Percentiles rank a stretch among this genome's conserved stretches.
Conservation (phyloP, 768 basidiomycete genomes). For the Serendipita sp. region DNA sequence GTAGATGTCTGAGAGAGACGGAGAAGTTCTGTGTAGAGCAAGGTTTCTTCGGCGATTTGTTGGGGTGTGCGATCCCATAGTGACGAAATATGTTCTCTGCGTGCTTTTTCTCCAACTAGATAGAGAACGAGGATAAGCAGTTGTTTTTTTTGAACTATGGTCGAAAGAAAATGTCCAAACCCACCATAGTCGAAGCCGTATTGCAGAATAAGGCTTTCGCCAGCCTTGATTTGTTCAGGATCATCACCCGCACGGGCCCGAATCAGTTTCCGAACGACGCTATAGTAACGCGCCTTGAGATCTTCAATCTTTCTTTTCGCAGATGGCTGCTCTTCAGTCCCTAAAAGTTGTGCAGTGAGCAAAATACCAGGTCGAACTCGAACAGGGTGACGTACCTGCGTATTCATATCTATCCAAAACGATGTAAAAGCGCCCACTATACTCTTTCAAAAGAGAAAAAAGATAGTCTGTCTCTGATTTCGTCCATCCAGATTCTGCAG, state of each 20-base stretch:
- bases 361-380: not conserved
- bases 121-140: not conserved
- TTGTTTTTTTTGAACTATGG: too few relatives aligned
- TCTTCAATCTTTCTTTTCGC: constrained; percentile 33
- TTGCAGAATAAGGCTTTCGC: constrained; percentile 18
- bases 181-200: constrained; percentile 82
- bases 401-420: constrained; percentile 81
- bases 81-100: constrained; percentile 73
- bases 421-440: constrained; percentile 79
- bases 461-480: constrained; percentile 90
- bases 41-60: constrained; percentile 90
- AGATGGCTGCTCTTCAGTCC: not conserved
- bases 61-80: constrained; percentile 79
- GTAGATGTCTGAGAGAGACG: constrained; percentile 88
- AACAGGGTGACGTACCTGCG: constrained; percentile 29
- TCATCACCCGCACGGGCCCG: constrained; percentile 72
- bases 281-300: constrained; percentile 86
- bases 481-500: constrained; percentile 65
- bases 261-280: constrained; percentile 75
- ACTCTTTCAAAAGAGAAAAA: constrained; percentile 61
- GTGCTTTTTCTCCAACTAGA: constrained; percentile 71
- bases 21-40: constrained; percentile 82
- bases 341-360: not conserved
- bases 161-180: not conserved
- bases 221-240: constrained; percentile 35